phyloP scores from a whole-genome alignment of 2,329 filamentous ascomycete species.

The Colletotrichum sp. region DNA sequence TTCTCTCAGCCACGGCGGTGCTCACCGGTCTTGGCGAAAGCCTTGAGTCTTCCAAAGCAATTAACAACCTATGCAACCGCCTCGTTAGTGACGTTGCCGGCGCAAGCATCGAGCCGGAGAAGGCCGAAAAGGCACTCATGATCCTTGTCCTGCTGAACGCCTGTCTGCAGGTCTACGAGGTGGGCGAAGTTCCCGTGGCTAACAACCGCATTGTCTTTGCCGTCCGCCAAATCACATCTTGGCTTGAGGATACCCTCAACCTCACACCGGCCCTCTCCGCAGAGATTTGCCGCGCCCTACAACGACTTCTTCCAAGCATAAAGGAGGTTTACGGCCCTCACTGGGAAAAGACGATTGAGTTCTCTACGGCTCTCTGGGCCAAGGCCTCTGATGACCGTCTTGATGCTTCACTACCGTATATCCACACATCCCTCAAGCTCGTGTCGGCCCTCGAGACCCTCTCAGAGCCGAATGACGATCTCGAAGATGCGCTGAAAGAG shows the following conservation, averaged over 20 bases:
- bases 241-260: slow-evolving; percentile 61
- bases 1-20: slow-evolving; percentile 54
- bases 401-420: slow-evolving; percentile 62
- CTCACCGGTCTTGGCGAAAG: slow-evolving; percentile 58
- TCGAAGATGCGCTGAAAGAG: slow-evolving; percentile 74
- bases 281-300: slow-evolving; percentile 61
- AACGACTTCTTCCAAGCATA: slow-evolving; percentile 73
- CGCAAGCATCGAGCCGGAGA: slow-evolving; percentile 45
- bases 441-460: slow-evolving; percentile 67
- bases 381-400: slow-evolving; percentile 45
- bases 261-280: slow-evolving; percentile 49
- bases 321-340: slow-evolving; percentile 86
- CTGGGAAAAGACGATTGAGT: slow-evolving; percentile 73
- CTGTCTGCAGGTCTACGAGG: slow-evolving; percentile 56
- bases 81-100: slow-evolving; percentile 66
- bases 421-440: slow-evolving; percentile 77
- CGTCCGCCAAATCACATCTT: slow-evolving; percentile 77
- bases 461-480: slow-evolving; percentile 82
- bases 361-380: slow-evolving; percentile 64
- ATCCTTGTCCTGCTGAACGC: slow-evolving; percentile 60
- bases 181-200: slow-evolving; percentile 59
- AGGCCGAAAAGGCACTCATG: slow-evolving; percentile 51
- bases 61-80: slow-evolving; percentile 62
- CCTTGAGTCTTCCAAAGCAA: slow-evolving; percentile 50
- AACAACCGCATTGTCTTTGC: slow-evolving; percentile 81